phyloP scores from a whole-genome alignment of 2,329 filamentous ascomycete genomes.

The Metarhizium rileyi region DNA sequence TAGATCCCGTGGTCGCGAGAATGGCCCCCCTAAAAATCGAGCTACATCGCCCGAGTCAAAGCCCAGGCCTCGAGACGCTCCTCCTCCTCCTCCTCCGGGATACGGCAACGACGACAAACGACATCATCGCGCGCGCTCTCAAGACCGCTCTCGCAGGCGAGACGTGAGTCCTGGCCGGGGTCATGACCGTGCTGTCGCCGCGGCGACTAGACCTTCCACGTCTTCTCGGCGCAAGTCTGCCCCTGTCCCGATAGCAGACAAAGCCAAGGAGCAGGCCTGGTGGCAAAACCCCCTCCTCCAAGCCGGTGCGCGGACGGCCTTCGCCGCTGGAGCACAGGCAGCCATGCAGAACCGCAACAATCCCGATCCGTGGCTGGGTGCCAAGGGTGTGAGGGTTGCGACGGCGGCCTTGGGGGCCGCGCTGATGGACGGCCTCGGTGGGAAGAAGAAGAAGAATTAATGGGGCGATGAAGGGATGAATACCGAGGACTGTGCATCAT shows the following conservation, averaged over 20 bases:
- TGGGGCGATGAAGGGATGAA: slow-evolving; percentile 4
- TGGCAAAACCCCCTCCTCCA: slow-evolving; percentile 29
- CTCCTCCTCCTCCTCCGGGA: slow-evolving; percentile 5
- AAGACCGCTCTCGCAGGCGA: slow-evolving; percentile 12
- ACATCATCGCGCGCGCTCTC: slow-evolving; percentile 15
- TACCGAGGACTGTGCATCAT: background rate
- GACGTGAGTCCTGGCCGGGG: slow-evolving; percentile 14
- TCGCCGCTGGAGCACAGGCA: slow-evolving; percentile 38
- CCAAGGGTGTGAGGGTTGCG: slow-evolving; percentile 38
- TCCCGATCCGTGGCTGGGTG: slow-evolving; percentile 35
- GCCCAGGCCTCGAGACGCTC: slow-evolving; percentile 1
- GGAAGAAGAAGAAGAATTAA: slow-evolving; percentile 21
- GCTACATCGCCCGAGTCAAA: slow-evolving; percentile 6
- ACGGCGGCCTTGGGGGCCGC: slow-evolving; percentile 40
- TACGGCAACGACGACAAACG: slow-evolving; percentile 12
- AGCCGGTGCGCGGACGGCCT: slow-evolving; percentile 35
- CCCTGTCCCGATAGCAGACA: slow-evolving; percentile 12
- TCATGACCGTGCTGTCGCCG: slow-evolving; percentile 6
- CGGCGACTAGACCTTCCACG: slow-evolving; percentile 9
- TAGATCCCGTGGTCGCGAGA: slow-evolving; percentile 10
- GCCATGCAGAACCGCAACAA: slow-evolving; percentile 36
- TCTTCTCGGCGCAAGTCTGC: slow-evolving; percentile 9
- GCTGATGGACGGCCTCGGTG: slow-evolving; percentile 36
- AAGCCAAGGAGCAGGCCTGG: slow-evolving; percentile 18
- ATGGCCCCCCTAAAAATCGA: background rate